Percentiles rank a stretch among this genome's conserved stretches.
Evolutionary conservation across 768 basidiomycete genomes (phyloP).

Genomic region (Rhizopogon vinicolor): DNA sequence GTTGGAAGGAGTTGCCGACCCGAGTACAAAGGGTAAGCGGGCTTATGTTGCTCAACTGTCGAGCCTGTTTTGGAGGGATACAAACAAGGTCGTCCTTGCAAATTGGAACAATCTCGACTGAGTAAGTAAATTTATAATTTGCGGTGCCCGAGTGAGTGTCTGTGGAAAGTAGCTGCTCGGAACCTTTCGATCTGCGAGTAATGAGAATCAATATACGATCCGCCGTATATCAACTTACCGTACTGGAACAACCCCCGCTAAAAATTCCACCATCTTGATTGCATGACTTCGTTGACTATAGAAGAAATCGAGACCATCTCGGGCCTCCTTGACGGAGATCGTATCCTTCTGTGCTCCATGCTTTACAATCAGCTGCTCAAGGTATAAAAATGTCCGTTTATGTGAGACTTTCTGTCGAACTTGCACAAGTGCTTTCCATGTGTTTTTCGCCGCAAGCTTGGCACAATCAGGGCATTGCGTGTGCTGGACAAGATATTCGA

Average conservation of each 20-base stretch:
- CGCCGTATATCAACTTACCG: conserved; percentile 45
- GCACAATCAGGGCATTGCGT: conserved; percentile 95
- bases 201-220: conserved; percentile 3
- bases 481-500: conserved; percentile 92
- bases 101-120: conserved; percentile 93
- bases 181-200: conserved; percentile 71
- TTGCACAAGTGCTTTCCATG: conserved; percentile 97
- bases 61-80: conserved; percentile 79
- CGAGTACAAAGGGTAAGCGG: conserved; percentile 86
- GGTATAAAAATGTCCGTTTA: conserved; percentile 95
- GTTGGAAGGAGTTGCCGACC: conserved; percentile 87
- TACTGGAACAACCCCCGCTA: conserved; percentile 81
- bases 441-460: conserved; percentile 94
- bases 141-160: conserved; percentile 92
- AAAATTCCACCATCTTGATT: conserved; percentile 94
- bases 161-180: conserved; percentile 89
- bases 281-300: conserved; percentile 89
- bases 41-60: conserved; percentile 80
- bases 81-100: conserved; percentile 98
- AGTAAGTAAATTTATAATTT: conserved; percentile 97
- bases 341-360: conserved; percentile 97
- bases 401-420: conserved; percentile 99
- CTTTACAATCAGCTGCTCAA: conserved; percentile 96
- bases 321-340: conserved; percentile 86
- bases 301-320: conserved; percentile 96